Evolutionary conservation across 2,329 filamentous ascomycete species (phyloP).

Genomic region (Fusarium vanettenii): DNA sequence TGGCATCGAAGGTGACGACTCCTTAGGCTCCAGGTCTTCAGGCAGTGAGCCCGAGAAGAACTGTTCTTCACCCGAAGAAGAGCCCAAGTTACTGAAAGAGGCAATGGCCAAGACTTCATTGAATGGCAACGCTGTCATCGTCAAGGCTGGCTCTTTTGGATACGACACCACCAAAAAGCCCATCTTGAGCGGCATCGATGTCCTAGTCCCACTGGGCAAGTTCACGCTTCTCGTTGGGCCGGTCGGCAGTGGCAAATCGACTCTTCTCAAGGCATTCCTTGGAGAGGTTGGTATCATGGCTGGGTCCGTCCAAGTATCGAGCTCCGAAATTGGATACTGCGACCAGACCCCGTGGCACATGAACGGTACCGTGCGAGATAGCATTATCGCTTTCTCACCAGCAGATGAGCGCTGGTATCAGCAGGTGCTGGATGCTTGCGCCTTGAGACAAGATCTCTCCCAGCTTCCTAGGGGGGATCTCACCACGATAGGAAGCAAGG

Average conservation of each 20-base stretch:
- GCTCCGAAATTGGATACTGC: conserved; percentile 34
- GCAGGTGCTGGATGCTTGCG: conserved; percentile 40
- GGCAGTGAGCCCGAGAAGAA: conserved; percentile 2
- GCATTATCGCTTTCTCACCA: conserved; percentile 45
- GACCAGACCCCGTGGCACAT: conserved; percentile 43
- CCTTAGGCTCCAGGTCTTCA: background rate
- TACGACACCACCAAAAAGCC: conserved; percentile 18
- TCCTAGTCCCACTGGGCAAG: background rate
- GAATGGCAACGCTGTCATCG: background rate
- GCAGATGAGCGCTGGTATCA: conserved; percentile 46
- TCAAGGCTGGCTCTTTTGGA: conserved; percentile 16
- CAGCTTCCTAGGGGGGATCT: conserved; percentile 47
- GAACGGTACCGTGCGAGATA: conserved; percentile 48
- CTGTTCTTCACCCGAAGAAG: background rate
- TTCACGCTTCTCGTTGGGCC: conserved; percentile 47
- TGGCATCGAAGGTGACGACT: background rate
- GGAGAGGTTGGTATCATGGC: conserved; percentile 38
- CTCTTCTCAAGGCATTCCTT: conserved; percentile 46
- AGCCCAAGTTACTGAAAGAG: background rate
- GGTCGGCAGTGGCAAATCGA: conserved; percentile 52
- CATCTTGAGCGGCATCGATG: conserved; percentile 8
- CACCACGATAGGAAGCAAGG: conserved; percentile 50
- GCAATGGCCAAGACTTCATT: accelerated
- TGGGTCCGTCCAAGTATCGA: conserved; percentile 9
- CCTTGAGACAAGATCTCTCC: conserved; percentile 39